A percentile compares a stretch with the other conserved stretches of the same genome.
These are phyloP conservation scores for Vigna radiata DNA, from an alignment of 306 rosid species.

Conservation along the genomic window DNA sequence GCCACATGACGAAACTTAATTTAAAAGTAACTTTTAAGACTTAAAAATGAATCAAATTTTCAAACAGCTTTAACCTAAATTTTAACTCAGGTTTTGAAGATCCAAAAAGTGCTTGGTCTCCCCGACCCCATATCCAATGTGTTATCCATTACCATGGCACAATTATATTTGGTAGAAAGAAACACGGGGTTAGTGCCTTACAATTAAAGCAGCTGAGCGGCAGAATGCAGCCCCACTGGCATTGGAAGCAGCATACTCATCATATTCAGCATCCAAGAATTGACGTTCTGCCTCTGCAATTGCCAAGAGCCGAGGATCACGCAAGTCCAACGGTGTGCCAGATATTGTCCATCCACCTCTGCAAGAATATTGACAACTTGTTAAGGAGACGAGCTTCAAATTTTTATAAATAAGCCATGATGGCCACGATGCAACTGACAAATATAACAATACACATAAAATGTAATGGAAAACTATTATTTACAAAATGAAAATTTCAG, in stretches of 20 bases:
- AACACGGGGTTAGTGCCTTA: slow-evolving; percentile 48
- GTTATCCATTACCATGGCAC: slow-evolving; percentile 2
- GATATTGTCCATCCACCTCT: slow-evolving; percentile 97
- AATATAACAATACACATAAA: neutral
- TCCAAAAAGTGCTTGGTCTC: neutral
- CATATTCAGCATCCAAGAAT: slow-evolving; percentile 90
- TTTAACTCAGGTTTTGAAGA: neutral
- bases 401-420: neutral
- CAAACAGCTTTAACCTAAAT: neutral
- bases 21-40: neutral
- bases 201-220: slow-evolving; percentile 95
- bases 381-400: slow-evolving; percentile 29
- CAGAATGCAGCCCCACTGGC: slow-evolving; percentile 95
- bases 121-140: neutral
- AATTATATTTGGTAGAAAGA: slow-evolving; percentile 2
- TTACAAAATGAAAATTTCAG: neutral
- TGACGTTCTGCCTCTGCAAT: slow-evolving; percentile 98
- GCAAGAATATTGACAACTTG: slow-evolving; percentile 29
- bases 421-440: neutral
- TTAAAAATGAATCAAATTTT: neutral
- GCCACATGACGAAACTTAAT: neutral
- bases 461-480: neutral
- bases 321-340: slow-evolving; percentile 95
- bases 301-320: slow-evolving; percentile 91
- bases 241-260: slow-evolving; percentile 86